phyloP scores from a whole-genome alignment of 129 eudicot species.

The Silybum marianum region DNA sequence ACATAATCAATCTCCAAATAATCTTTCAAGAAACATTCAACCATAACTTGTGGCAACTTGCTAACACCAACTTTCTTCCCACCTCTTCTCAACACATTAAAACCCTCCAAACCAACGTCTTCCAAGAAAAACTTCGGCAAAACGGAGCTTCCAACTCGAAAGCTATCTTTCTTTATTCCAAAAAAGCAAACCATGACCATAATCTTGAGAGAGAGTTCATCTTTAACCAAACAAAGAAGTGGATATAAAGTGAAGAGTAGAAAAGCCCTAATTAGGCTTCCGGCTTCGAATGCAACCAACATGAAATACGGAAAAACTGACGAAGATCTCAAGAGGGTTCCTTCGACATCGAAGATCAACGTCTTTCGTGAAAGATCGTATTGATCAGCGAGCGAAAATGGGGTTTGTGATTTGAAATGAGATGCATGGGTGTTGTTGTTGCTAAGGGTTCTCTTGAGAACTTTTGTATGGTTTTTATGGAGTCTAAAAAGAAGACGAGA shows the following conservation, averaged over 20 bases:
- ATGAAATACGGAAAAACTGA: slow-evolving; percentile 65
- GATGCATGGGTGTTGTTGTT: slow-evolving; percentile 26
- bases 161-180: slow-evolving; percentile 54
- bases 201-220: slow-evolving; percentile 35
- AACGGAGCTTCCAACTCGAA: slow-evolving; percentile 58
- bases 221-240: slow-evolving; percentile 25
- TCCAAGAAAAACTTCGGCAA: slow-evolving; percentile 68
- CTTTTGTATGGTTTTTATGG: slow-evolving; percentile 34
- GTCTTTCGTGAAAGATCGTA: slow-evolving; percentile 28
- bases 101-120: slow-evolving; percentile 67
- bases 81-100: slow-evolving; percentile 50
- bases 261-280: slow-evolving; percentile 55
- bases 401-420: slow-evolving; percentile 22
- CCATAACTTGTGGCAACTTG: slow-evolving; percentile 73
- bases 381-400: neutral
- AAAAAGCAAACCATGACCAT: slow-evolving; percentile 66
- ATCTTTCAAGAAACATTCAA: slow-evolving; percentile 75
- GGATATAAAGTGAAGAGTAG: slow-evolving; percentile 45
- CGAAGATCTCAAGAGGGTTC: slow-evolving; percentile 42
- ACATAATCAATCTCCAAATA: slow-evolving; percentile 65
- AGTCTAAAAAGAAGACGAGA: slow-evolving; percentile 35
- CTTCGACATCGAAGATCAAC: slow-evolving; percentile 43
- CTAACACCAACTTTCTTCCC: slow-evolving; percentile 56
- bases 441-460: slow-evolving; percentile 45
- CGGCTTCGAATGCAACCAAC: slow-evolving; percentile 70